phyloP scores from a whole-genome alignment of 2,329 filamentous ascomycete species.

The Ophiostoma sp. region DNA sequence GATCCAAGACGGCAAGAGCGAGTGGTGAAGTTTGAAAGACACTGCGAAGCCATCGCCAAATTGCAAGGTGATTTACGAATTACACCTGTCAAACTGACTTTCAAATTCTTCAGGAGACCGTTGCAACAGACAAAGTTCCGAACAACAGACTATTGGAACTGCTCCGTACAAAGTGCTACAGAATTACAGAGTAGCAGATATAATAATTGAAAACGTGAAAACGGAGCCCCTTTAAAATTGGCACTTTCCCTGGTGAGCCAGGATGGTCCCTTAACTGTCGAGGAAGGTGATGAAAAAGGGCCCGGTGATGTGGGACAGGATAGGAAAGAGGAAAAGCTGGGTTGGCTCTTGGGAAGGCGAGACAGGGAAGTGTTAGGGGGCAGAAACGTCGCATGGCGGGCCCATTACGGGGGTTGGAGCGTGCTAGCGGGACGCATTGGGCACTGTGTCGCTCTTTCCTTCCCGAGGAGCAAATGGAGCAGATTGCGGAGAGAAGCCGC shows the following conservation, averaged over 20 bases:
- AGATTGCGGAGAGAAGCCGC: neutral
- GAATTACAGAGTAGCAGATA: neutral
- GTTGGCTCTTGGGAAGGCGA: neutral
- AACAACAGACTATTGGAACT: neutral
- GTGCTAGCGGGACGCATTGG: neutral
- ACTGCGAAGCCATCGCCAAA: neutral
- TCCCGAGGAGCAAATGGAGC: neutral
- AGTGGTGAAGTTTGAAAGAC: neutral
- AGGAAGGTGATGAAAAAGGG: neutral
- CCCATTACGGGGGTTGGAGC: neutral
- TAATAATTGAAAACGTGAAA: neutral
- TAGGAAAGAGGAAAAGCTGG: neutral
- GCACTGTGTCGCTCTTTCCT: slow-evolving; percentile 1
- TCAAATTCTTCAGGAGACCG: neutral
- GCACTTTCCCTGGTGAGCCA: neutral
- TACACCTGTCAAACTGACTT: neutral
- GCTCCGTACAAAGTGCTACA: neutral
- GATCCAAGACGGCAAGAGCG: neutral
- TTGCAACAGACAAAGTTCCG: neutral
- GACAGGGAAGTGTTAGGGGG: neutral
- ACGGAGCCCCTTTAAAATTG: slow-evolving; percentile 16
- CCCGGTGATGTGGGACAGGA: slow-evolving; percentile 16
- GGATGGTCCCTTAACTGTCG: neutral
- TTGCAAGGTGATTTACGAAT: neutral
- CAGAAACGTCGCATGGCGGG: neutral